Evolutionary conservation across 352 stramenopile species (phyloP).

Genomic region (Globisporangium takayamanum): DNA sequence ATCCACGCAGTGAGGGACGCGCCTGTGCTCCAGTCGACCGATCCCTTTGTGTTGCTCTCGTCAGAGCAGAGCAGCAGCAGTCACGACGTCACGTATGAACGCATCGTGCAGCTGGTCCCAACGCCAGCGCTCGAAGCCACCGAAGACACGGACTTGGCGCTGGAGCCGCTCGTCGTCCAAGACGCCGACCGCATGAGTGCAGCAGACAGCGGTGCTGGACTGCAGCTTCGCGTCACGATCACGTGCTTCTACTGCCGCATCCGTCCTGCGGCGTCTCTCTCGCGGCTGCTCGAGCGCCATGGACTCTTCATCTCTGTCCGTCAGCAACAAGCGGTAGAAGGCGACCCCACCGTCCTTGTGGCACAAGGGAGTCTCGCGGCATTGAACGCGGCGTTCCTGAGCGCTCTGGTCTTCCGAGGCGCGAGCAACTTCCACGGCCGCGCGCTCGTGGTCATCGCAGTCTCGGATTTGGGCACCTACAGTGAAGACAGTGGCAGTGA

Average conservation of each 20-base stretch:
- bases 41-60: slow-evolving; percentile 18
- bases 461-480: slow-evolving; percentile 37
- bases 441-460: slow-evolving; percentile 31
- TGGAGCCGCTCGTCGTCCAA: slow-evolving; percentile 20
- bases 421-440: slow-evolving; percentile 23
- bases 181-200: slow-evolving; percentile 17
- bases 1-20: slow-evolving; percentile 31
- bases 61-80: not conserved
- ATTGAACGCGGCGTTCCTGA: slow-evolving; percentile 33
- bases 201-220: not conserved
- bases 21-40: slow-evolving; percentile 22
- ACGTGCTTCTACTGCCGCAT: slow-evolving; percentile 34
- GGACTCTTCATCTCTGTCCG: slow-evolving; percentile 9
- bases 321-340: slow-evolving; percentile 2
- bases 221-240: slow-evolving; percentile 28
- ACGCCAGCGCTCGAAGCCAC: slow-evolving; percentile 17
- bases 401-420: slow-evolving; percentile 29
- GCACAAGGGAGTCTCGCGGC: slow-evolving; percentile 20
- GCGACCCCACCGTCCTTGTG: slow-evolving; percentile 1
- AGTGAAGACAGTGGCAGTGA: not conserved
- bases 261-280: not conserved
- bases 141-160: slow-evolving; percentile 24
- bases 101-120: not conserved
- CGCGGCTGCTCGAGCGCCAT: slow-evolving; percentile 2
- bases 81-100: slow-evolving; percentile 1